Conservation (phyloP, 306 rosid species). For the Quercus engelmannii region DNA sequence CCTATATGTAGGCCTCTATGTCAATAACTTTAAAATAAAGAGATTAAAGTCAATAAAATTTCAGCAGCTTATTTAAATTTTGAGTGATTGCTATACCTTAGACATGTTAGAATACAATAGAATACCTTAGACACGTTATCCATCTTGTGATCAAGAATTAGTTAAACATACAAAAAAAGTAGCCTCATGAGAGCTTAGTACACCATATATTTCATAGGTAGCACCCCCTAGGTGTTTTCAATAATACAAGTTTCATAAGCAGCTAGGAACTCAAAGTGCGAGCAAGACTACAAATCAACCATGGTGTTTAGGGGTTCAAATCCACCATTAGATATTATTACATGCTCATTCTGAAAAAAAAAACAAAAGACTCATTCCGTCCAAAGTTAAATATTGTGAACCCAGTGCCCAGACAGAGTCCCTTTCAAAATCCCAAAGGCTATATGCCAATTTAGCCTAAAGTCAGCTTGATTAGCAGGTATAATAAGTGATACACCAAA, state of each 20-base stretch:
- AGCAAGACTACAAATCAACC: neutral
- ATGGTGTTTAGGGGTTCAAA: neutral
- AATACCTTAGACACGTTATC: neutral
- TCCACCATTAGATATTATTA: neutral
- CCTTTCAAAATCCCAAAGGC: neutral
- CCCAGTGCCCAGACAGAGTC: neutral
- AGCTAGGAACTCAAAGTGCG: neutral
- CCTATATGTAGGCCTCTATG: too few relatives aligned
- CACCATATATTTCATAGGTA: neutral
- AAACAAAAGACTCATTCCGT: neutral
- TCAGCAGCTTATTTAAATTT: too few relatives aligned
- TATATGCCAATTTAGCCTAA: neutral
- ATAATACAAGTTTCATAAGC: neutral
- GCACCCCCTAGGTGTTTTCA: neutral
- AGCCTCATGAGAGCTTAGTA: neutral
- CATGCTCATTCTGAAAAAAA: too few relatives aligned
- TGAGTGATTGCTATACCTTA: too few relatives aligned
- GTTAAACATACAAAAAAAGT: neutral
- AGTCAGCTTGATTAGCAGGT: too few relatives aligned
- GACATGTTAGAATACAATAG: neutral
- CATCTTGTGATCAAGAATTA: neutral
- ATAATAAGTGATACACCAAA: neutral
- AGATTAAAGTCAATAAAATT: too few relatives aligned
- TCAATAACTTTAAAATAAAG: too few relatives aligned
- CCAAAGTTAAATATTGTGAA: neutral